Conservation (phyloP, 805 yeast genomes). For the Wickerhamiella parazyma region DNA sequence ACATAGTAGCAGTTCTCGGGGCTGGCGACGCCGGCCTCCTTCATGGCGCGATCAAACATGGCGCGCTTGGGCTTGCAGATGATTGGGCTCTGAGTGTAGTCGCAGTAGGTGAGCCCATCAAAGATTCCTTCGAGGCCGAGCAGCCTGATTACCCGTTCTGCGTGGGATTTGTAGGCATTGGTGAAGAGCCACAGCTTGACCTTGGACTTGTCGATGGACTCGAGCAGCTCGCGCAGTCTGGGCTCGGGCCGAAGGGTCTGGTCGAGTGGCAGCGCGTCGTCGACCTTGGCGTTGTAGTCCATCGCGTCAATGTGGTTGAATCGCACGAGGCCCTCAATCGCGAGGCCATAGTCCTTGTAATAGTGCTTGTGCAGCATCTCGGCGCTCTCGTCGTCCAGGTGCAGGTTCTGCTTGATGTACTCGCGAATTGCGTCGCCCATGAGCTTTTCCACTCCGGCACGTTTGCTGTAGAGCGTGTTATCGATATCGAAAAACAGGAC, state of each 20-base stretch:
- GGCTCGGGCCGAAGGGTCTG: slow-evolving; percentile 49
- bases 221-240: slow-evolving; percentile 24
- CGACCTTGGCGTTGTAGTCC: slow-evolving; percentile 78
- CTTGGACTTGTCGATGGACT: slow-evolving; percentile 31
- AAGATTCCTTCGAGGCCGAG: slow-evolving; percentile 85
- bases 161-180: slow-evolving; percentile 89
- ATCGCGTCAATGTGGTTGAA: slow-evolving; percentile 65
- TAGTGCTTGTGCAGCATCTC: slow-evolving; percentile 53
- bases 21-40: slow-evolving; percentile 43
- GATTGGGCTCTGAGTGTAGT: slow-evolving; percentile 49
- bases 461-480: slow-evolving; percentile 70
- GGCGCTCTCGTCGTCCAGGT: slow-evolving; percentile 61
- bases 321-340: slow-evolving; percentile 72
- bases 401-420: slow-evolving; percentile 55
- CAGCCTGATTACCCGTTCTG: slow-evolving; percentile 59
- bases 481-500: slow-evolving; percentile 83
- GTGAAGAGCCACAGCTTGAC: slow-evolving; percentile 84
- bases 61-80: slow-evolving; percentile 79
- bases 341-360: slow-evolving; percentile 80
- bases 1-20: slow-evolving; percentile 51
- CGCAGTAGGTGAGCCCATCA: slow-evolving; percentile 90
- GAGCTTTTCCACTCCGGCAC: slow-evolving; percentile 63
- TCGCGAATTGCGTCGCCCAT: slow-evolving; percentile 80
- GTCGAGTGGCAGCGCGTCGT: slow-evolving; percentile 82
- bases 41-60: slow-evolving; percentile 45